A percentile compares a stretch with the other conserved stretches of the same genome.
These are phyloP conservation scores for Canariomyces notabilis DNA, from an alignment of 2,329 filamentous ascomycete genomes.

Conservation along the genomic window DNA sequence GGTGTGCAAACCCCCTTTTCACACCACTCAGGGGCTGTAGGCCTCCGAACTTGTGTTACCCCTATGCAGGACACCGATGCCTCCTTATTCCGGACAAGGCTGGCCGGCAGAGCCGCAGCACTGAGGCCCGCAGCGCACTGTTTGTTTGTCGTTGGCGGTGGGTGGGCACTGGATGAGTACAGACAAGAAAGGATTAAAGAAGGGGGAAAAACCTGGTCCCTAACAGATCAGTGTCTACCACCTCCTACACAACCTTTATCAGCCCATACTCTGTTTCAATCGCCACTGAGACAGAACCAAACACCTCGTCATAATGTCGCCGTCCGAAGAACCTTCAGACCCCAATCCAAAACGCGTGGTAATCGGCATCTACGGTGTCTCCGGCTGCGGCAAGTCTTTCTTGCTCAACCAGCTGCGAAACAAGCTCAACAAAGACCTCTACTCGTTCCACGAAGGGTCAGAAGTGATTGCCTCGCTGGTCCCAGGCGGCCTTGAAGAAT, in stretches of 20 bases:
- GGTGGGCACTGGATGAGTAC: neutral
- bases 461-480: slow-evolving; percentile 39
- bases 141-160: neutral
- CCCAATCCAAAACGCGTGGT: slow-evolving; percentile 33
- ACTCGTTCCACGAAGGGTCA: slow-evolving; percentile 50
- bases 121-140: neutral
- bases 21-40: neutral
- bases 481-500: slow-evolving; percentile 43
- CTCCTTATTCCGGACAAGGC: neutral
- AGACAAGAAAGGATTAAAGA: neutral
- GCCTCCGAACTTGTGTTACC: neutral
- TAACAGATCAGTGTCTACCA: too few relatives aligned
- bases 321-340: too few relatives aligned
- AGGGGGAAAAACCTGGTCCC: too few relatives aligned
- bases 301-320: neutral
- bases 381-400: slow-evolving; percentile 49
- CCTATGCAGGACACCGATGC: neutral
- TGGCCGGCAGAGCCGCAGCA: neutral
- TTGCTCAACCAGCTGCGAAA: slow-evolving; percentile 38
- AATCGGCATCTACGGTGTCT: slow-evolving; percentile 51
- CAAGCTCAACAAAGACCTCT: slow-evolving; percentile 31
- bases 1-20: neutral
- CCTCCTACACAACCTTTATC: neutral
- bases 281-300: neutral
- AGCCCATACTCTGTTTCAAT: neutral